Percentiles rank a stretch among this genome's conserved stretches.
Conservation (phyloP, 2,329 filamentous ascomycete genomes). For the Diplodia corticola region DNA sequence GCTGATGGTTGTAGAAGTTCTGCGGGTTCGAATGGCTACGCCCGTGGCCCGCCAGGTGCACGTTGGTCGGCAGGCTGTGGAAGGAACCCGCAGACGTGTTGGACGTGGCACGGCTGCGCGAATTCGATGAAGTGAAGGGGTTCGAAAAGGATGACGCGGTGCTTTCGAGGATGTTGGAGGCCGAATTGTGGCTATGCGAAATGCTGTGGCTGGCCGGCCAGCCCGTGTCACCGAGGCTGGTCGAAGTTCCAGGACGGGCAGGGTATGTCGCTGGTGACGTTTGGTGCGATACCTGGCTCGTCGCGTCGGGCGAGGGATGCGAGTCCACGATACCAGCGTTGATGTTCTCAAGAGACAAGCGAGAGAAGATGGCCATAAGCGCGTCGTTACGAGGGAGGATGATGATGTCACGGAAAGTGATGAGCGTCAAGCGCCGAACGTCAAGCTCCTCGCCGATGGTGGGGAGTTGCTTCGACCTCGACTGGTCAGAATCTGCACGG, state of each 20-base stretch:
- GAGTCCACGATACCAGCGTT: conserved; percentile 46
- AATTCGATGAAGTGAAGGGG: conserved; percentile 16
- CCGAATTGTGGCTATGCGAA: conserved; percentile 71
- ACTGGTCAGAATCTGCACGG: conserved; percentile 32
- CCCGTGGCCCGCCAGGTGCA: conserved; percentile 27
- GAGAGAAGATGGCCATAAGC: conserved; percentile 85
- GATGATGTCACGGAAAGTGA: conserved; percentile 83
- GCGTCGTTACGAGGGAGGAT: conserved; percentile 87
- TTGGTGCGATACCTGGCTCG: conserved; percentile 9
- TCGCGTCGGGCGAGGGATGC: conserved; percentile 7
- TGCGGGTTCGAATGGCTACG: conserved; percentile 28
- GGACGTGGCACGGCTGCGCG: conserved; percentile 54
- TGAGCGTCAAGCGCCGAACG: conserved; percentile 83
- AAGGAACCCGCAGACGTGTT: conserved; percentile 67
- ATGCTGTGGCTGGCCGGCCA: conserved; percentile 59
- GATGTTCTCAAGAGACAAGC: conserved; percentile 78
- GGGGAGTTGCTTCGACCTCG: conserved; percentile 45
- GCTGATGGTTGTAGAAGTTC: conserved; percentile 16
- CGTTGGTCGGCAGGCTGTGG: conserved; percentile 39
- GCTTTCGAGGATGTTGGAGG: conserved; percentile 70
- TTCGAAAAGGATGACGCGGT: conserved; percentile 49
- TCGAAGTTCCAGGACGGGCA: conserved; percentile 18
- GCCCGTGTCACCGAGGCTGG: conserved; percentile 28
- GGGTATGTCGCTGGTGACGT: conserved; percentile 36
- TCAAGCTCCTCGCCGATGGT: conserved; percentile 67